Percentiles rank a stretch among this genome's conserved stretches.
Evolutionary conservation across 108 stramenopile genomes (phyloP).

Genomic region (Aurantiochytrium sp.): DNA sequence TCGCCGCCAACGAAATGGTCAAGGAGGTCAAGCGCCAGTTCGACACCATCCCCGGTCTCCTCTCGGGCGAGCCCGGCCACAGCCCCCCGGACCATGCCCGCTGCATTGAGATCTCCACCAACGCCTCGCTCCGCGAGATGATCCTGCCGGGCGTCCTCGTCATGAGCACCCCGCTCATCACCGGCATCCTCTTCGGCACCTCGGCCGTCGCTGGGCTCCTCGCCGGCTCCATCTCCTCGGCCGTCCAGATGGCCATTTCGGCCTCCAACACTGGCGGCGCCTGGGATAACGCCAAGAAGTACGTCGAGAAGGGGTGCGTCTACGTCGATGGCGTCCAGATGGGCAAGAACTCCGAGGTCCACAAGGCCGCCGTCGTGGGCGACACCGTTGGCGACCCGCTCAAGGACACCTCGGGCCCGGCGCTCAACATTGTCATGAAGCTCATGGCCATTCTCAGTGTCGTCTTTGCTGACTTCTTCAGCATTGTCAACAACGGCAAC

Average conservation of each 20-base stretch:
- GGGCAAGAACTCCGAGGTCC: constrained; percentile 1
- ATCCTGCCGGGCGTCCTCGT: constrained; percentile 50
- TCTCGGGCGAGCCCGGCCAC: constrained; percentile 5
- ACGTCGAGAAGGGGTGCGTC: constrained; percentile 65
- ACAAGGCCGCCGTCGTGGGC: constrained; percentile 62
- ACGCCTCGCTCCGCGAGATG: constrained; percentile 49
- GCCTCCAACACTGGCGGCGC: constrained; percentile 93
- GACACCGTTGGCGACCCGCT: constrained; percentile 70
- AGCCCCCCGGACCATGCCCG: constrained; percentile 23
- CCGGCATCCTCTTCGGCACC: constrained; percentile 37
- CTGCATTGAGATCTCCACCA: constrained; percentile 41
- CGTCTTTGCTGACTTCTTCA: constrained; percentile 69
- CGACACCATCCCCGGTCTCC: constrained; percentile 16
- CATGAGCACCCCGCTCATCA: constrained; percentile 45
- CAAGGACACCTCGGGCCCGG: constrained; percentile 68
- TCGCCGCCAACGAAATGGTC: constrained; percentile 84
- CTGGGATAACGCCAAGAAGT: constrained; percentile 97
- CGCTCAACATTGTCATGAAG: constrained; percentile 69
- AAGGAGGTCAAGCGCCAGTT: constrained; percentile 14
- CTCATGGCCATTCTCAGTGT: constrained; percentile 79
- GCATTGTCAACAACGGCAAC: constrained; percentile 42
- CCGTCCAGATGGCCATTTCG: constrained; percentile 89
- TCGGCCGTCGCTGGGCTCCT: constrained; percentile 63
- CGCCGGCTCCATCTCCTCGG: constrained; percentile 68
- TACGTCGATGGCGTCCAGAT: constrained; percentile 9